Percentiles rank a stretch among this genome's conserved stretches.
These are phyloP conservation scores for Verticillium nubilum DNA, from an alignment of 2,329 filamentous ascomycete genomes.

Conservation along the genomic window DNA sequence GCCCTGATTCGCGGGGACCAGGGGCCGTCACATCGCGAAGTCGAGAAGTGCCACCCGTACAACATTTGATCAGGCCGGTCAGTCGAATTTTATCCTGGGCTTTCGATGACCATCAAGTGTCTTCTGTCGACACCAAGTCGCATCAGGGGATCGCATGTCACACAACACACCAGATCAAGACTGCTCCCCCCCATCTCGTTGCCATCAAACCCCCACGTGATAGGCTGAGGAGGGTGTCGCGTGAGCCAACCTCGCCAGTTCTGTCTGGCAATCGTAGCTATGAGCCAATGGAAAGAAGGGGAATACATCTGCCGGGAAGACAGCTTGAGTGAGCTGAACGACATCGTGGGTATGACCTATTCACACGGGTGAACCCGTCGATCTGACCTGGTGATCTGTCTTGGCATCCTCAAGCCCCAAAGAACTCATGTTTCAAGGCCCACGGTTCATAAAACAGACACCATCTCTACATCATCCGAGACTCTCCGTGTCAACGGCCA, in stretches of 20 bases:
- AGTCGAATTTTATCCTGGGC: neutral
- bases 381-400: neutral
- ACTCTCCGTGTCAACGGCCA: neutral
- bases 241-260: neutral
- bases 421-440: neutral
- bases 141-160: neutral
- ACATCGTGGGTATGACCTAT: neutral
- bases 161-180: neutral
- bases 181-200: neutral
- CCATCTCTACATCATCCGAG: neutral
- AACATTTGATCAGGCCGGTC: neutral
- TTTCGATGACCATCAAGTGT: neutral
- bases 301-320: too few species aligned
- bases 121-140: too few species aligned
- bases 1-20: neutral
- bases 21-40: neutral
- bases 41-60: neutral
- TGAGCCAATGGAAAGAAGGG: neutral
- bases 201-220: neutral
- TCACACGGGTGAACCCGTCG: neutral
- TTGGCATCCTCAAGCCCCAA: neutral
- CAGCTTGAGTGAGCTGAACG: neutral
- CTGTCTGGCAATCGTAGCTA: neutral
- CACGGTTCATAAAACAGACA: neutral
- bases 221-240: neutral